phyloP scores from a whole-genome alignment of 139 green algal genomes.

The Mesostigma viride region DNA sequence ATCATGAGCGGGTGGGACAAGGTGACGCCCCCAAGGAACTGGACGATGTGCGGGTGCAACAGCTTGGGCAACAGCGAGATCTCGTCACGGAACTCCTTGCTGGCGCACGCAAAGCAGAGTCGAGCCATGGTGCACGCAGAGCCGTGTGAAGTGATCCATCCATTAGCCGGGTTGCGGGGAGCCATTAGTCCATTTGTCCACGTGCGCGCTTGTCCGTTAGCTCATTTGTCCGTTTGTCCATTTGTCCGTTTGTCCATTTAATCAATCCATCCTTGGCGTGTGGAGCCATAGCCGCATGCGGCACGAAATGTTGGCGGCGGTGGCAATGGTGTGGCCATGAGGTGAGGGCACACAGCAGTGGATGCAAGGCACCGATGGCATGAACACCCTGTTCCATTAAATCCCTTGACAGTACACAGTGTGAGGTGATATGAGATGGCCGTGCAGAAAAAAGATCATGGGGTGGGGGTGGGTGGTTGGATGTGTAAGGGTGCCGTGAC shows the following conservation, averaged over 20 bases:
- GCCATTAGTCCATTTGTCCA: background rate
- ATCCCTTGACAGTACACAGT: too few relatives aligned
- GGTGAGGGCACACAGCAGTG: too few relatives aligned
- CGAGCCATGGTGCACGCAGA: background rate
- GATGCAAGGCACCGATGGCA: too few relatives aligned
- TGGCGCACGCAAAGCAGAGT: background rate
- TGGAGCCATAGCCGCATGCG: too few relatives aligned
- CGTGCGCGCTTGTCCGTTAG: background rate
- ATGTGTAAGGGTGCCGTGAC: too few relatives aligned
- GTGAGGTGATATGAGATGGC: too few relatives aligned
- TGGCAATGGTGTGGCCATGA: too few relatives aligned
- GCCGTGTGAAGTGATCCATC: background rate
- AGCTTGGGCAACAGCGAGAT: slow-evolving; percentile 39
- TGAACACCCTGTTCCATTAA: too few relatives aligned
- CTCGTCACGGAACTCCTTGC: slow-evolving; percentile 37
- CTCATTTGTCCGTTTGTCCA: slow-evolving; percentile 1
- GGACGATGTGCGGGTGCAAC: slow-evolving; percentile 44
- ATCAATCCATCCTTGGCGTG: background rate
- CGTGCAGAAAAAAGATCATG: too few relatives aligned
- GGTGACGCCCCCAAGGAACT: slow-evolving; percentile 43
- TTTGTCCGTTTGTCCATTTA: too few relatives aligned
- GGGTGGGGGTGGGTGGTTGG: too few relatives aligned
- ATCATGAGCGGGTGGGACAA: slow-evolving; percentile 1
- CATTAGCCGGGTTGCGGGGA: background rate
- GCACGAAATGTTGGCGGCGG: too few relatives aligned